phyloP scores from a whole-genome alignment of 1,139 yeast genomes.

The Saccharomyces hybrid region DNA sequence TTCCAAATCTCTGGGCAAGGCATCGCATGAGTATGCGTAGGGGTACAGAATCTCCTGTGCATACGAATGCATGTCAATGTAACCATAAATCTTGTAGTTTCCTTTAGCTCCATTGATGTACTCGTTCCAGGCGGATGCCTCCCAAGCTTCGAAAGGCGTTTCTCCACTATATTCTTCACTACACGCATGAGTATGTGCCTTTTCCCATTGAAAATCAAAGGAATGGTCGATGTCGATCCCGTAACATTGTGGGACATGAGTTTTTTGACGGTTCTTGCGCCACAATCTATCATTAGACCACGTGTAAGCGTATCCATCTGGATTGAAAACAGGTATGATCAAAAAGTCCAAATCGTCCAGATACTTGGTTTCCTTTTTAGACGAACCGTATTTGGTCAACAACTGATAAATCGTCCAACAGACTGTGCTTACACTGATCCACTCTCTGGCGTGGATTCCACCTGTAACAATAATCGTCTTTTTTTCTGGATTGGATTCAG shows the following conservation, averaged over 20 bases:
- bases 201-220: constrained; percentile 66
- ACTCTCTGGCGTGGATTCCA: constrained; percentile 85
- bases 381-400: constrained; percentile 42
- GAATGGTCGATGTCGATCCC: constrained; percentile 88
- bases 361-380: constrained; percentile 35
- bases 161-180: constrained; percentile 80
- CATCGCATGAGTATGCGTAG: constrained; percentile 69
- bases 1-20: constrained; percentile 70
- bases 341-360: constrained; percentile 55
- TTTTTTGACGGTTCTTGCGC: constrained; percentile 81
- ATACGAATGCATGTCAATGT: constrained; percentile 75
- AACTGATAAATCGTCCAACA: constrained; percentile 55
- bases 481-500: constrained; percentile 42
- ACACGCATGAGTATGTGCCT: constrained; percentile 60
- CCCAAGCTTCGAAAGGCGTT: constrained; percentile 67
- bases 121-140: constrained; percentile 55
- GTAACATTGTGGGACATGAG: constrained; percentile 56
- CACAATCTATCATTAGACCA: constrained; percentile 78
- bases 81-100: constrained; percentile 62
- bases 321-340: constrained; percentile 76
- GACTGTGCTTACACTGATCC: constrained; percentile 72
- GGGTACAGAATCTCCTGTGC: constrained; percentile 79
- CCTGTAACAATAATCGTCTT: constrained; percentile 73
- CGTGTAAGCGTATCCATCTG: constrained; percentile 82
- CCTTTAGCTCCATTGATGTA: constrained; percentile 55